A percentile compares a stretch with the other conserved stretches of the same genome.
Conservation (phyloP, 129 eudicot species). For the Solidago caesia region DNA sequence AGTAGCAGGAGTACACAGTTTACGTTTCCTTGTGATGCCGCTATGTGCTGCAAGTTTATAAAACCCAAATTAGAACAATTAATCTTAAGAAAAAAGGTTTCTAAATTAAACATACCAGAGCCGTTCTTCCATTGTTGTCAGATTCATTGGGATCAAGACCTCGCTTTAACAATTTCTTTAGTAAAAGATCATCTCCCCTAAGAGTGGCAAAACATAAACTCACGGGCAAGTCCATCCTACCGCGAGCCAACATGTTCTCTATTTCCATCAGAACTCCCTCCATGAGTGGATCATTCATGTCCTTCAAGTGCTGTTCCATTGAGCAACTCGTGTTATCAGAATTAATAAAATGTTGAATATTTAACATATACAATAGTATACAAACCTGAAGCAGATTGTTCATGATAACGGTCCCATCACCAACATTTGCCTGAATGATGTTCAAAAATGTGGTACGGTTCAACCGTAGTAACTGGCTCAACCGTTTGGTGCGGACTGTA, state of each 20-base stretch:
- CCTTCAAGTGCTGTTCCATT: conserved; percentile 74
- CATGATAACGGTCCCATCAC: conserved; percentile 92
- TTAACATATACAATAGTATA: background rate
- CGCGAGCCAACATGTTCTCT: conserved; percentile 85
- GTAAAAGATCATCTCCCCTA: conserved; percentile 67
- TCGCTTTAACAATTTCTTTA: conserved; percentile 71
- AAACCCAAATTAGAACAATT: background rate
- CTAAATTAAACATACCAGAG: conserved; percentile 49
- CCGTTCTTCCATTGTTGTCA: conserved; percentile 87
- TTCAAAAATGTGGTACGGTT: conserved; percentile 73
- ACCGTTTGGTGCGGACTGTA: conserved; percentile 78
- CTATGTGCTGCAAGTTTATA: conserved; percentile 65
- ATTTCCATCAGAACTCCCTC: conserved; percentile 81
- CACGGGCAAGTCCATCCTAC: conserved; percentile 87
- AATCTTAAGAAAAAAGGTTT: background rate
- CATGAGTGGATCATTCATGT: conserved; percentile 63
- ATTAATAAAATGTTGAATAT: background rate
- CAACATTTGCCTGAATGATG: conserved; percentile 90
- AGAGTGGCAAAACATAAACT: conserved; percentile 88
- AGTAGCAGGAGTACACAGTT: conserved; percentile 83
- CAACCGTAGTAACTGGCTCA: conserved; percentile 72
- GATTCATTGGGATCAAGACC: conserved; percentile 97
- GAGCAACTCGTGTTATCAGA: background rate
- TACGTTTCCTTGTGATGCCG: conserved; percentile 79
- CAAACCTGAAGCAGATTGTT: conserved; percentile 81